Evolutionary conservation across 2,329 filamentous ascomycete species (phyloP).

Genomic region (Epichloe amarillans): DNA sequence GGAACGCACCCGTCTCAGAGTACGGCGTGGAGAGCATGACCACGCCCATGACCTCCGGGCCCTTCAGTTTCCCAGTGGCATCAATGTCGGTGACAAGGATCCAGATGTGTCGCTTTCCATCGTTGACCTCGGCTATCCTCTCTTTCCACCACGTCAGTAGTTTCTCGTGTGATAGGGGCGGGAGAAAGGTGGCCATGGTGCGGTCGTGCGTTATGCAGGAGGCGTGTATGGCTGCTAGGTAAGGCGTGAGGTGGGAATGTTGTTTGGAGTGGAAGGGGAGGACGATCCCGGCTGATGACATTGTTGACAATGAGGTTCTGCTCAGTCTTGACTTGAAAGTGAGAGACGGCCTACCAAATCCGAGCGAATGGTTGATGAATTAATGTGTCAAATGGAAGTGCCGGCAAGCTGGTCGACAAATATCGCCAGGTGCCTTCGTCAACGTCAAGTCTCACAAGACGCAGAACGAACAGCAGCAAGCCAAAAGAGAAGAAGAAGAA

Average conservation of each 20-base stretch:
- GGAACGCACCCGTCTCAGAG: conserved; percentile 42
- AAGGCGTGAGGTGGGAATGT: conserved; percentile 39
- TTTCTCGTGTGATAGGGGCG: conserved; percentile 42
- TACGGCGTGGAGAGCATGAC: conserved; percentile 39
- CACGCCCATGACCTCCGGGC: conserved; percentile 37
- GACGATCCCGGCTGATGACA: conserved; percentile 22
- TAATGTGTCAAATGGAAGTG: too few species aligned
- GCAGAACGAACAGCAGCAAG: too few species aligned
- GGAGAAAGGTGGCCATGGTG: conserved; percentile 44
- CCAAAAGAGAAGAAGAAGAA: too few species aligned
- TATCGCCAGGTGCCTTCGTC: not conserved
- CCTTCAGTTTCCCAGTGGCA: conserved; percentile 21
- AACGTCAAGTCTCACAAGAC: not conserved
- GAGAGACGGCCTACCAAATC: too few species aligned
- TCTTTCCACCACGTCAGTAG: conserved; percentile 45
- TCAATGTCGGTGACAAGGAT: conserved; percentile 31
- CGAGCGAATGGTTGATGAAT: too few species aligned
- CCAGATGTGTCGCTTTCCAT: conserved; percentile 36
- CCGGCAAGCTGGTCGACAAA: not conserved
- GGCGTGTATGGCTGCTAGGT: conserved; percentile 44
- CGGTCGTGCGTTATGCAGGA: conserved; percentile 45
- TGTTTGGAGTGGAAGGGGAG: conserved; percentile 29
- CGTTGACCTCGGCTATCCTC: conserved; percentile 32
- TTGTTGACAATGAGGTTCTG: conserved; percentile 5
- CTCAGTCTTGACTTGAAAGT: not conserved